Base-by-base conservation (phyloP, 2,329 filamentous ascomycete species). In the Epichloe baconii region DNA sequence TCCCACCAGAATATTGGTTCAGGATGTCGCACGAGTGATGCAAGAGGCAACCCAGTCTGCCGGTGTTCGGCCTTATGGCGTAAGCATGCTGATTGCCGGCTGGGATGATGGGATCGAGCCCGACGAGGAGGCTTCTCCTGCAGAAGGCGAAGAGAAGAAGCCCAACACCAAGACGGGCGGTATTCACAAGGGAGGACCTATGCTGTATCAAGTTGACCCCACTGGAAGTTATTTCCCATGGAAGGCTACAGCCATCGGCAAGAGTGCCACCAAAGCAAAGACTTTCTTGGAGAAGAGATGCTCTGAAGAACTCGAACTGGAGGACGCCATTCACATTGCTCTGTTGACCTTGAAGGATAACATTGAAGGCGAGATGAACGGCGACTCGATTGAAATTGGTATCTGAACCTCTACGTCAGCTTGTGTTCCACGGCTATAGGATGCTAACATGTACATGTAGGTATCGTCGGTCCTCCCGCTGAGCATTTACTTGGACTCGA, bases 281-380 rank as follows among this genome's bases (percentile, higher is more conserved):
- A 98, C 93, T 0, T 98, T 98, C 75, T 72, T 98, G 67, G 93
- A 98, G 79, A 98, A 98, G 83, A 79, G 93, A 71, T 98, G 97
- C 73, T 96, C 90, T 4, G 93, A 98, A 67, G 90, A 90, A 41
- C 73, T 98, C 65, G 93, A 98, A 77, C 76, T 98, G 56, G 93
- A 98, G 72, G 93, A 98, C 70, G 93, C 93, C 10, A 93, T 98
- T 60, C 93, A 98, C 71, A 98, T 98, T 74, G 93, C 93, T 54
- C 79, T 98, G 51, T 75, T 98, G 67, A 98, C 93, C 26, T 75
- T 98, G 66, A 98, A 98, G 78, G 93, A 98, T 78, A 96, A 93
- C 52, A 98, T 98, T 65, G 91, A 97, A 74, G 93, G 93, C 52
- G 93, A 97, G 74, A 97, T 97, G 91, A 97, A 91, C 61, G 91